These are phyloP conservation scores for Paramecium tetraurelia DNA, from an alignment of 73 alveolate genomes.

Conservation along the genomic window DNA sequence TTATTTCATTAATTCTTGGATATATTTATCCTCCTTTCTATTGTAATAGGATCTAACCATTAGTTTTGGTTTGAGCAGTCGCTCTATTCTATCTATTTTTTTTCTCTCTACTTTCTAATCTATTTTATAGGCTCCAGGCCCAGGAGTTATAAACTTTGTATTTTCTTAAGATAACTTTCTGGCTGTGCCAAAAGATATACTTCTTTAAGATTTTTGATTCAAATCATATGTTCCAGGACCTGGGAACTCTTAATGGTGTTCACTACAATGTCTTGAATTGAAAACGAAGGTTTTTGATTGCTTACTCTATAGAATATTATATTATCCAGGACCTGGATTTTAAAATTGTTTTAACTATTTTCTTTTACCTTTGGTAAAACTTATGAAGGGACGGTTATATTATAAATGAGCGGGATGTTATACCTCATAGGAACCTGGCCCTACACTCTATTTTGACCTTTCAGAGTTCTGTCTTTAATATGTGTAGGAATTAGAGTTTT, in stretches of 20 bases:
- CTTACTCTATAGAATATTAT: not conserved
- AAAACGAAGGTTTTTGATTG: not conserved
- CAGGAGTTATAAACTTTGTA: not conserved
- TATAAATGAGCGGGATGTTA: not conserved
- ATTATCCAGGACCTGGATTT: not conserved
- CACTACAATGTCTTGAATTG: not conserved
- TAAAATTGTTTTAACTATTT: not conserved
- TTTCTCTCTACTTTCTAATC: not conserved
- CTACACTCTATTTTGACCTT: not conserved
- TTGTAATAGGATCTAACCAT: conserved; percentile 5
- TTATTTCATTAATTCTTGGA: not conserved
- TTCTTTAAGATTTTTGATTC: not conserved
- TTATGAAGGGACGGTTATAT: not conserved
- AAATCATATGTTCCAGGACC: conserved; percentile 19
- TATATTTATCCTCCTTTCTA: not conserved
- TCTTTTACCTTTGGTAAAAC: not conserved
- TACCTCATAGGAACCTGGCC: not conserved
- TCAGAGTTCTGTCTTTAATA: not conserved
- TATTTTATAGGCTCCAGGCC: not conserved
- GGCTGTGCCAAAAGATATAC: not conserved
- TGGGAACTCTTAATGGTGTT: not conserved
- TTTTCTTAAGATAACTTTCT: not conserved
- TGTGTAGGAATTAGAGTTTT: not conserved
- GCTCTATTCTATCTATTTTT: not conserved
- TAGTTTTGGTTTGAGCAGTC: not conserved